Conservation (phyloP, 108 stramenopile genomes). For the Ochromonas danica region DNA sequence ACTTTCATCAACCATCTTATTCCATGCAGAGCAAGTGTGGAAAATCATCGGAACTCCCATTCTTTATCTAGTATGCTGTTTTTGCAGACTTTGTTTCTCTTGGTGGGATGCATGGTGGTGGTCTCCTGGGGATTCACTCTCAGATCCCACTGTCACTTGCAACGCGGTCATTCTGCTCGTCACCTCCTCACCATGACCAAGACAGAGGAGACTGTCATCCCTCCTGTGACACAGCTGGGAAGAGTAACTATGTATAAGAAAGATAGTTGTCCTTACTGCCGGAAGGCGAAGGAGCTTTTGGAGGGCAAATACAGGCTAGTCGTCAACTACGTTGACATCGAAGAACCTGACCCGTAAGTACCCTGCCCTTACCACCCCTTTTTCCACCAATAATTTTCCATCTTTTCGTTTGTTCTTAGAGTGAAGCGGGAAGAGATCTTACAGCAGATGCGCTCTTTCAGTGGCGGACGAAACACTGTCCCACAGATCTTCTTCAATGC, state of each 20-base stretch:
- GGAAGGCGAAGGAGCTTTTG: slow-evolving; percentile 40
- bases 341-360: slow-evolving; percentile 42
- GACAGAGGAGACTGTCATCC: no score
- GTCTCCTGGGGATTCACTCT: no score
- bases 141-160: no score
- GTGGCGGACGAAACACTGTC: slow-evolving; percentile 44
- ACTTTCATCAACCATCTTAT: no score
- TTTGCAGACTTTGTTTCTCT: no score
- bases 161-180: no score
- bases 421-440: slow-evolving; percentile 41
- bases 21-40: no score
- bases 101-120: no score
- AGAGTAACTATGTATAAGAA: slow-evolving; percentile 50
- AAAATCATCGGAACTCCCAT: no score
- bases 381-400: background rate
- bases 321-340: slow-evolving; percentile 40
- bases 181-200: no score
- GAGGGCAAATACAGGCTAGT: slow-evolving; percentile 36
- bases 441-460: slow-evolving; percentile 48
- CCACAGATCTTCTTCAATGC: slow-evolving; percentile 54
- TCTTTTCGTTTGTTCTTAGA: background rate
- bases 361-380: background rate
- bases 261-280: slow-evolving; percentile 46
- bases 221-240: slow-evolving; percentile 41
- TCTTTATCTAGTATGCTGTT: no score